Base-by-base conservation (phyloP, 2,329 filamentous ascomycete genomes). In the Sarocladium kiliense region DNA sequence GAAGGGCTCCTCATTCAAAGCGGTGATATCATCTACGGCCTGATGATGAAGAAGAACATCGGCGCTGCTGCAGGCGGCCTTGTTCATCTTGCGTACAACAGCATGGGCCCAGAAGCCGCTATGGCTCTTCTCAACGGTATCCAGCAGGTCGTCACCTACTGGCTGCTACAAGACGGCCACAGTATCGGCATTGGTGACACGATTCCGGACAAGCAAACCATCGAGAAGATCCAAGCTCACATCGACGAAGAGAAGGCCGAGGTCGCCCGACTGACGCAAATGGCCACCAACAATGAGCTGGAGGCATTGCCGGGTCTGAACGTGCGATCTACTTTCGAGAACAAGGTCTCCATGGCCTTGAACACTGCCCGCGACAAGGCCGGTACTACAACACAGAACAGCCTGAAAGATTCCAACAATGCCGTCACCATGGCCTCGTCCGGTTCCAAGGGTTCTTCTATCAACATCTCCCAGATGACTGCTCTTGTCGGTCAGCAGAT, bases 391-490 rank as follows among this genome's bases (percentile, higher is more conserved):
- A 96, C 94, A 0, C 89, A 95, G 72, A 87, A 91, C 74, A 91
- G 89, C 78, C 76, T 99, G 69, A 97, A 96, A 75, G 91, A 97
- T 72, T 79, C 89, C 65, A 99, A 99, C 80, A 97, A 97, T 66
- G 93, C 93, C 53, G 91, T 96, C 55, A 90, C 91, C 67, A 99
- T 97, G 89, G 91, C 95, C 58, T 85, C 87, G 54, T 97, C 94
- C 57, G 94, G 94, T 66, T 99, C 95, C 63, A 99, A 99, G 78
- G 94, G 94, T 70, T 97, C 94, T 2, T 93, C 91, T 12, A 97
- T 99, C 79, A 99, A 99, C 71, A 97, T 99, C 64, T 97, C 95
- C 16, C 94, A 99, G 74, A 99, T 99, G 94, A 95, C 92, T 59
- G 94, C 94, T 25, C 83, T 97, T 60, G 95, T 99, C 58, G 94